Percentiles rank a stretch among this genome's conserved stretches.
Evolutionary conservation across 768 basidiomycete genomes (phyloP).

Genomic region (Lactarius hatsudake): DNA sequence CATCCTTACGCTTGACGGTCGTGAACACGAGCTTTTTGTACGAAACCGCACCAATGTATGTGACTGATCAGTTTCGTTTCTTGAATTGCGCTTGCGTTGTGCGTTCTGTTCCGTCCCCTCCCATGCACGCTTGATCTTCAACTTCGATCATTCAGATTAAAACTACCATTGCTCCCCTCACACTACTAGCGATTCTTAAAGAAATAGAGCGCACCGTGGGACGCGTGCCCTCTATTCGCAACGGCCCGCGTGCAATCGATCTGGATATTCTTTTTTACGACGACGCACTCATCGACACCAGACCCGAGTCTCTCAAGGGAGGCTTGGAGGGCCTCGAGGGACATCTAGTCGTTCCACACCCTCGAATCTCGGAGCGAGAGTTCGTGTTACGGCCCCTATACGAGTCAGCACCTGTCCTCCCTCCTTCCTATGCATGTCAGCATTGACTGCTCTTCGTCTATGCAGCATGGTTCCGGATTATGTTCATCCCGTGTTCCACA

Average conservation of each 20-base stretch:
- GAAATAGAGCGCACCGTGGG: conserved; percentile 71
- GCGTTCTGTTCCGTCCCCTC: conserved; percentile 33
- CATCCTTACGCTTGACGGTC: conserved; percentile 40
- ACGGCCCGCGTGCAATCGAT: conserved; percentile 89
- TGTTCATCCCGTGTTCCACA: conserved; percentile 57
- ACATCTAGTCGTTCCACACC: conserved; percentile 84
- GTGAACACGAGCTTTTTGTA: conserved; percentile 87
- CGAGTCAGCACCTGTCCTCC: conserved; percentile 59
- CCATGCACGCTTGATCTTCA: background rate
- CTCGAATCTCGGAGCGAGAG: conserved; percentile 75
- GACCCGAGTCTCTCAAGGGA: conserved; percentile 39
- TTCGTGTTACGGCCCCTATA: conserved; percentile 86
- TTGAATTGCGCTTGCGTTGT: conserved; percentile 92
- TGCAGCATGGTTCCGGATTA: conserved; percentile 77
- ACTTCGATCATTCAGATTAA: conserved; percentile 53
- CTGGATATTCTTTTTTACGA: conserved; percentile 85
- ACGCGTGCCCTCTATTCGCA: conserved; percentile 69
- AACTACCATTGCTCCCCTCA: conserved; percentile 60
- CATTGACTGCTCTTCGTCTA: background rate
- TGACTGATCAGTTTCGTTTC: conserved; percentile 84
- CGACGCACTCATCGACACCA: conserved; percentile 54
- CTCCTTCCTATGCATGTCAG: background rate
- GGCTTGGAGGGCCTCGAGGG: conserved; percentile 53
- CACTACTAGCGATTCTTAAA: conserved; percentile 66
- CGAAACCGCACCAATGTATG: conserved; percentile 95